Evolutionary conservation across 345 rosid species (phyloP), one percentile per base, ranked within the genome.

Genomic region (Barbarea vulgaris): DNA sequence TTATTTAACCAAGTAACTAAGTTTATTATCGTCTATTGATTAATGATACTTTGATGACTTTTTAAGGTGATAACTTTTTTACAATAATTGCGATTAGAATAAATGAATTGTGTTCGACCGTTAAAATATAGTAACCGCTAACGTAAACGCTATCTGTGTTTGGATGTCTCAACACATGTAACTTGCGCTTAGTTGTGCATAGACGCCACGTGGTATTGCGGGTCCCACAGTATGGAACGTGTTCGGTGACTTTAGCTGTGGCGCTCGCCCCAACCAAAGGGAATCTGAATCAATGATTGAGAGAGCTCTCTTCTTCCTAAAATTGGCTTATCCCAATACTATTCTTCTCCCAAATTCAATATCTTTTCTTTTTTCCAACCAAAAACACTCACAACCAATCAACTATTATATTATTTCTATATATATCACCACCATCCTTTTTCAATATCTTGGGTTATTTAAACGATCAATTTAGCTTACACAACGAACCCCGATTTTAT

Each of bases 131-230:
- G 3, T 50, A 5, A 52, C 28, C 31, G 24, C 53, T 21, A 41
- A 57, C 67, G 72, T 56, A 34, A 42, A 65, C 77, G 51, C 31
- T 24, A 22, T 59, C 7, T 59, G 55, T 69, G 39, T 53, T 76
- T 61, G 53, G 57, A 52, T 54, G 64, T 41, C 39, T 76, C 21
- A 56, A 36, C 64, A 13, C 60, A 57, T 12, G 44, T 18, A 28
- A 3, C 18, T 25, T 34, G n/a, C 13, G 1, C 15, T 18, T 25
- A 18, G 6, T 18, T 25, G 37, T 64, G 64, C 12, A 21, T 54
- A 2, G 7, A n/a, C 30, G 62, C 68, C 75, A 76, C 80, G 53
- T 76, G 74, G 55, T 9, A 9, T 5, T 19, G 47, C n/a, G 24
- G 60, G 31, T n/a, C 50, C 74, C 34, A 51, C 12, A 12, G 0